Base-by-base conservation (phyloP, 208 protist species). In the Trypanosoma boissoni region DNA sequence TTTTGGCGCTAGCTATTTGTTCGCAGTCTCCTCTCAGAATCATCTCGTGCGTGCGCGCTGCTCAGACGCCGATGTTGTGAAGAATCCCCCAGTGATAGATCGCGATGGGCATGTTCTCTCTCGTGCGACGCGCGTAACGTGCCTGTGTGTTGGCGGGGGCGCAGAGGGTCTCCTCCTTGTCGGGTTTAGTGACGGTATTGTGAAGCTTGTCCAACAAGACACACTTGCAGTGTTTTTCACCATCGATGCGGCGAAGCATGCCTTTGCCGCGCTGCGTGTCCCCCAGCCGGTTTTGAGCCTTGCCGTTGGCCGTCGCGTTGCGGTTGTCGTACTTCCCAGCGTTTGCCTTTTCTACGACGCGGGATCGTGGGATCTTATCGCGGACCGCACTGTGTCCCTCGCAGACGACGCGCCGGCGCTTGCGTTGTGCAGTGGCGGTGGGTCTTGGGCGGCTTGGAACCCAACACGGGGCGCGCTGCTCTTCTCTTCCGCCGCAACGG, bases 51-150 rank as follows among this genome's bases (percentile, higher is more conserved):
- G 59, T 14, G 50, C 73, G 1, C 32, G 31, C 10, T 69, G 73
- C 23, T 64, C 62, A 16, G 42, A 45, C 18, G 8, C 28, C 12
- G 36, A 68, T 44, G 54, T 8, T n/a, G 61, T 73, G 12, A 53
- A 3, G 14, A 50, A 14, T 16, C 12, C 12, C n/a, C 27, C 28
- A 18, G 21, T 60, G 23, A 32, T 83, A 12, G 64, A 80, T 24
- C 71, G 82, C 5, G 82, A 92, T 57, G 86, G 86, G 10, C 86
- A 92, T 45, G 73, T 85, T 28, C 42, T 91, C 16, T 65, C 56
- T 2, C 64, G 74, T 9, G 58, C 65, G 0, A 64, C 74, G 26
- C 64, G 51, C 1, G 74, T 83, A 2, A 63, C 78, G 5, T 72
- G 57, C 24, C 76, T 90, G 49, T 46, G 64, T 27, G 29, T 64